Evolutionary conservation across 805 yeast species (phyloP), one percentile per base, ranked within the genome.

Genomic region (Starmerella geochares): DNA sequence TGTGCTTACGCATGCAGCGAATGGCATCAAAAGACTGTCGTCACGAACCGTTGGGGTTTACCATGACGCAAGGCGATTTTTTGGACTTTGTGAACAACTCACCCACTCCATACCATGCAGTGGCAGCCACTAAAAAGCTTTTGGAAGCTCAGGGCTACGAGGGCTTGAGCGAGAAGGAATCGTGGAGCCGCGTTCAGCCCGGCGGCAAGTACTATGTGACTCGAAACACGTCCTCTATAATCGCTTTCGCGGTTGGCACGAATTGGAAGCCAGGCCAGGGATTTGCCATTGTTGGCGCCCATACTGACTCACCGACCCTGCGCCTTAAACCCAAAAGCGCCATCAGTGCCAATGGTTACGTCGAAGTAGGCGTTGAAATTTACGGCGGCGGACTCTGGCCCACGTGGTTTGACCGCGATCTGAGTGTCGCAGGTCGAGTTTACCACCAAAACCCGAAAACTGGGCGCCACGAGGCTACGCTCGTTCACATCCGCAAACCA

Each of bases 341-440:
- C 61, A 77, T 76, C 57, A 65, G 69, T 10, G 69, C 72, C 7
- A 53, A 84, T 59, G 94, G 94, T 1, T 90, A 79, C 60, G 74
- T 79, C 49, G 46, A 47, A 23, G 95, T 92, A 17, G 97, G 95
- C 33, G 94, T 92, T 9, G 97, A 92, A 66, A 77, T 81, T 45
- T 90, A 90, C 62, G 97, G 98, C 50, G 97, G 97, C 31, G 92
- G 95, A 46, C 80, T 88, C 49, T 92, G 96, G 79, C 96, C 86
- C 63, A 78, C 95, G 4, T 90, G 97, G 96, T 90, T 92, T 62
- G 98, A 90, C 65, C 78, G 96, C 52, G 96, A 90, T 65, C 73
- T 92, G 58, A 75, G 90, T 33, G 70, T 87, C 52, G 97, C 96
- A 8, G 98, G 98, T 14, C 74, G 97, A 57, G 95, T 90, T 1